Base-by-base conservation (phyloP, 495 filamentous ascomycete genomes). In the Aspergillus steynii region DNA sequence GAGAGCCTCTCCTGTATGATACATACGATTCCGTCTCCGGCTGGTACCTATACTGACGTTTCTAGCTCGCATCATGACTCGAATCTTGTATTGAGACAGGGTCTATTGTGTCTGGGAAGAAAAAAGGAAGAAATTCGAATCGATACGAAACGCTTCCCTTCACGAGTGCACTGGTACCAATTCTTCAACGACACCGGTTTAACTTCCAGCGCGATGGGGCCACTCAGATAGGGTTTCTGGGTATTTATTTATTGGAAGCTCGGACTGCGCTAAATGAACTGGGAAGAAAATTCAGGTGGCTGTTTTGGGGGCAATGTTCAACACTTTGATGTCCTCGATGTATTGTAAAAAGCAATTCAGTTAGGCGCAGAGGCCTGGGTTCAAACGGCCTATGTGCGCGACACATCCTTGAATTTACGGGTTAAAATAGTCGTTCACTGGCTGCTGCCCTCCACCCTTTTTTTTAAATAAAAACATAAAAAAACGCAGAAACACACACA, bases 51-150 rank as follows among this genome's bases (percentile, higher is more conserved):
- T 27, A 29, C 59, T 70, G 26, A 37, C 8, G 25, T 26, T 14
- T 56, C 42, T 63, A 92, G 88, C 90, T 72, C 87, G 91, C 60
- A 95, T 98, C 56, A 81, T 92, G 80, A 96, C 92, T 29, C 85
- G 94, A 56, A 83, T 98, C 53, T 76, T 98, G 53, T 98, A 97
- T 74, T 98, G 84, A 82, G 68, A 29, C 6, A 7, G 20, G 0
- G n/a, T 37, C 2, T 5, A 12, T 46, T 10, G 7, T 14, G 0
- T 0, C 37, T 8, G 4, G 9, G 14, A 42, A 14, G 14, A 42
- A 42, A 15, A 42, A 2, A 42, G 37, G 14, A 42, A 42, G 37
- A 42, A 42, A 14, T 10, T 14, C 1, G 14, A 42, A 12, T 14
- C 3, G 10, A 42, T 37, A n/a, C 20, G 50, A 27, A 15, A 12